Base-by-base conservation (phyloP, 148 eudicot genomes). In the Cornus kousa region DNA sequence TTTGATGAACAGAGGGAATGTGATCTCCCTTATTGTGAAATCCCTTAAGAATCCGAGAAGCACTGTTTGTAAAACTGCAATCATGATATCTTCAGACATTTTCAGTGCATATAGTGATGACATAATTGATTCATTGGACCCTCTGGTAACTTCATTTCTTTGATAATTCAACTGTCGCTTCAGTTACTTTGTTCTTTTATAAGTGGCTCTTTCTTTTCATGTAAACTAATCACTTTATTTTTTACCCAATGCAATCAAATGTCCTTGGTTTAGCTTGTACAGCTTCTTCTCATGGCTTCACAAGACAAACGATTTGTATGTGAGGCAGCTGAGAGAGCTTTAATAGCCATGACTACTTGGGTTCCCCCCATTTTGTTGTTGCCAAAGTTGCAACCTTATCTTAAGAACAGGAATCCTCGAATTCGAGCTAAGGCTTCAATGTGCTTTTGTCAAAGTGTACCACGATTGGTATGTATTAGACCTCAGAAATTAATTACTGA, bases 21-120 rank as follows among this genome's bases (percentile, higher is more conserved):
- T 86, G 50, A 86, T 89, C 14, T 69, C 84, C 28, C 84, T 89
- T 39, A 28, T 91, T 46, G 91, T 86, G 80, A 91, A 89, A 84
- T 87, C 94, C 13, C 40, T 91, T 68, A 91, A 91, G 87, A 91
- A 87, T 82, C 94, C 94, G 19, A 89, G 94, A 85, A 91, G 94
- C 81, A 92, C 92, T 71, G 83, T 91, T 59, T 89, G 92, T 79
- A 91, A 91, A 77, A 91, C 94, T 64, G 90, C 92, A 40, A 79
- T 89, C 78, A 89, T 91, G 94, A 85, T 92, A 73, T 87, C 84
- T 53, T 83, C 89, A 9, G 94, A 91, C 83, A 83, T 91, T 67
- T 91, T 91, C 79, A 79, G 77, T 76, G 89, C 88, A 31, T 91
- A 86, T 74, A 74, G 84, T 20, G 92, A 91, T 81, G 79, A 78